Evolutionary conservation across 2,329 filamentous ascomycete genomes (phyloP), one percentile per base, ranked within the genome.

Genomic region (Thermothelomyces thermophilus): DNA sequence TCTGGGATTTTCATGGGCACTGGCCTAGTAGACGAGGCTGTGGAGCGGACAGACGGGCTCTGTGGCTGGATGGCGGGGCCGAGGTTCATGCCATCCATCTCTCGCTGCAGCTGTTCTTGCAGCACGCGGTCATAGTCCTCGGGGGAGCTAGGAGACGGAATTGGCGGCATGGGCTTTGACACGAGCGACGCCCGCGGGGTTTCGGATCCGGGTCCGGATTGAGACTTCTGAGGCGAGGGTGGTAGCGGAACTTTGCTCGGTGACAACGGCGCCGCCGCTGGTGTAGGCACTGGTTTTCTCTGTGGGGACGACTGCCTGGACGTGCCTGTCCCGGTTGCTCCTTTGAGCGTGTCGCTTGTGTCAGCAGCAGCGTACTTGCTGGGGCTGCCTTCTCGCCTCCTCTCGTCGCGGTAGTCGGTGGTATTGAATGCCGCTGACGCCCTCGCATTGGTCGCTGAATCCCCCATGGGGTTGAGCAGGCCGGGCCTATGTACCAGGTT

Each of bases 371-470:
- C 24, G 24, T 26, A 57, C 66, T 82, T 83, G 41, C 67, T 72
- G 1, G 78, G 78, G 58, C 74, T 78, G 13, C 60, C 62, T 43
- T 75, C 75, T 46, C 76, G 69, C 36, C 72, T 69, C 42, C 69
- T 70, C 55, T 82, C 78, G 37, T 71, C 75, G 42, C 76, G 77
- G 58, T 79, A 73, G 19, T 71, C 72, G 14, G 66, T 61, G 13
- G 63, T 69, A 22, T 80, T 78, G 14, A 73, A 63, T 2, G 74
- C 72, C 40, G 74, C 70, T 11, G 80, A 72, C 30, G 79, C 76
- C 51, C 90, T 79, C 16, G 86, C 80, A 64, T 95, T 95, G 16
- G 86, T 83, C 11, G 84, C 85, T 28, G 86, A 84, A 53, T 90
- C 87, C 57, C 87, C 90, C 82, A 95, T 82, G 0, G 82, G 74